These are phyloP conservation scores for Pezicula neosporulosa DNA, from an alignment of 2,329 filamentous ascomycete genomes.

Conservation along the genomic window DNA sequence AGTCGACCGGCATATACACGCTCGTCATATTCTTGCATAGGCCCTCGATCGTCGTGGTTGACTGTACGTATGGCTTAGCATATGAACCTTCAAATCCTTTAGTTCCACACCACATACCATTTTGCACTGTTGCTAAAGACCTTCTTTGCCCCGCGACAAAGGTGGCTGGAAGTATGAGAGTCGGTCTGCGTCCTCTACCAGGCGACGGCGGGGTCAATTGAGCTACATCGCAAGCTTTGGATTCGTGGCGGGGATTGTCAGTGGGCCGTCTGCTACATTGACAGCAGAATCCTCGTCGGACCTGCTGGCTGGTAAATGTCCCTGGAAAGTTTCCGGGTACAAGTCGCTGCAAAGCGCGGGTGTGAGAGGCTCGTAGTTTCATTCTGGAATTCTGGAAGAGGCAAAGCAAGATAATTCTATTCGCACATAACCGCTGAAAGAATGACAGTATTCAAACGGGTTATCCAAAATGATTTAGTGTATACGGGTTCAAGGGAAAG, in stretches of 20 bases:
- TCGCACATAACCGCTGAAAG: not conserved
- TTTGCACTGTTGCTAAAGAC: slow-evolving; percentile 22
- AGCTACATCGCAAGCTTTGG: not conserved
- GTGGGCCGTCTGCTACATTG: not conserved
- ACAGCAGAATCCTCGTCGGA: not conserved
- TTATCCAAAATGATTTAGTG: too few relatives aligned
- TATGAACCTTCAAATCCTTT: too few relatives aligned
- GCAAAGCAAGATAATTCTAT: not conserved
- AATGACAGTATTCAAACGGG: too few relatives aligned
- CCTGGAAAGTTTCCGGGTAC: not conserved
- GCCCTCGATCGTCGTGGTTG: slow-evolving; percentile 47
- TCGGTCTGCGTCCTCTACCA: not conserved
- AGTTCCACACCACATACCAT: slow-evolving; percentile 14
- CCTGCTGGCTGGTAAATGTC: not conserved
- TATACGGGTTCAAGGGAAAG: too few relatives aligned
- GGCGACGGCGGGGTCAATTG: not conserved
- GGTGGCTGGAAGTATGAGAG: slow-evolving; percentile 17
- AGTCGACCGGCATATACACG: slow-evolving; percentile 72
- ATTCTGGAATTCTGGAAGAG: not conserved
- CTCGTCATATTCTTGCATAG: slow-evolving; percentile 83
- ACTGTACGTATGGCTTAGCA: slow-evolving; percentile 10
- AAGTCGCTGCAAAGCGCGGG: not conserved
- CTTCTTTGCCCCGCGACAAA: slow-evolving; percentile 26
- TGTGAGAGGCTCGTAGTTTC: not conserved
- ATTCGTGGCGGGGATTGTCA: not conserved